phyloP scores from a whole-genome alignment of 2,329 filamentous ascomycete genomes.

The Aspergillus aculeatinus region DNA sequence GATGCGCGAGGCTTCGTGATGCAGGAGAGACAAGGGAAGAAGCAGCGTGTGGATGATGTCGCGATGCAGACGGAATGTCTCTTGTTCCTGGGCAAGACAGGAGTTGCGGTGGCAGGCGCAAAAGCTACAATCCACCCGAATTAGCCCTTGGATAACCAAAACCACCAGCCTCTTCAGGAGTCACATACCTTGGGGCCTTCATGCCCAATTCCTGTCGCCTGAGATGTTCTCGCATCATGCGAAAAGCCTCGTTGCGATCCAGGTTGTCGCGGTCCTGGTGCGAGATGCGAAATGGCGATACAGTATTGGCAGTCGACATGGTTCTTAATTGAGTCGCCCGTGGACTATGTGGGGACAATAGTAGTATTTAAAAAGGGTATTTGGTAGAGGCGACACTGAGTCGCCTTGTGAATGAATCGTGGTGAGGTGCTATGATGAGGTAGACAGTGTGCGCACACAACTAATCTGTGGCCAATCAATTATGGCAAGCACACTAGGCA shows the following conservation, averaged over 20 bases:
- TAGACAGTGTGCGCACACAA: slow-evolving; percentile 6
- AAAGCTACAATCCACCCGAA: slow-evolving; percentile 28
- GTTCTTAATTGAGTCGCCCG: background rate
- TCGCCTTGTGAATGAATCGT: background rate
- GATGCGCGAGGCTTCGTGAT: slow-evolving; percentile 54
- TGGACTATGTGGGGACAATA: background rate
- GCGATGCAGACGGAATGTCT: slow-evolving; percentile 52
- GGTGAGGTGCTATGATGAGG: slow-evolving; percentile 17
- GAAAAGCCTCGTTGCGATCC: slow-evolving; percentile 37
- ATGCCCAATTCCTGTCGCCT: slow-evolving; percentile 37
- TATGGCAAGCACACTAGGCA: slow-evolving; percentile 6
- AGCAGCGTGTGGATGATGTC: slow-evolving; percentile 60
- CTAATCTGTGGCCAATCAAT: slow-evolving; percentile 12
- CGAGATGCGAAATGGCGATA: slow-evolving; percentile 35
- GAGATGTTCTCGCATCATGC: slow-evolving; percentile 34
- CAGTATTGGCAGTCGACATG: slow-evolving; percentile 18
- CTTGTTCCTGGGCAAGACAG: slow-evolving; percentile 32
- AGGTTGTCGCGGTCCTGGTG: slow-evolving; percentile 30
- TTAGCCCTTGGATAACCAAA: slow-evolving; percentile 10
- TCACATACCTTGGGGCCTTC: slow-evolving; percentile 32
- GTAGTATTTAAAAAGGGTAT: background rate
- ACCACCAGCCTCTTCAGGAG: background rate
- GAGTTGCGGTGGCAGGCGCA: slow-evolving; percentile 36
- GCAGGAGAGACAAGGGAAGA: slow-evolving; percentile 58
- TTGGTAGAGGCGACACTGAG: background rate